Evolutionary conservation across 108 stramenopile genomes (phyloP).

Genomic region (Cylindrotheca fusiformis): DNA sequence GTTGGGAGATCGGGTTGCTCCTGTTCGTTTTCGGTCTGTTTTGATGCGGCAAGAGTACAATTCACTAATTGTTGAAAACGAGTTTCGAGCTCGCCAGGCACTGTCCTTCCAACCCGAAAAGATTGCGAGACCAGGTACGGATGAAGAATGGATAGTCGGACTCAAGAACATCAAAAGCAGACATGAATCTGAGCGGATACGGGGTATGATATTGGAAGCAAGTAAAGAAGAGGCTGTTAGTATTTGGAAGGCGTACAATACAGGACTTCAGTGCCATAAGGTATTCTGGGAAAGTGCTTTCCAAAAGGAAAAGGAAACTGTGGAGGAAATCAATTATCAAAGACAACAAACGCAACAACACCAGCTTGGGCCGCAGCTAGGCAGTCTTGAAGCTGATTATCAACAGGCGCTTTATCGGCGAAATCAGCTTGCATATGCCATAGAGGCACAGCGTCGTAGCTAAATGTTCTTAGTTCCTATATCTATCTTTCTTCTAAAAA

Average conservation of each 20-base stretch:
- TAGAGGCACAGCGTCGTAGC: slow-evolving; percentile 11
- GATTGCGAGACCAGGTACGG: slow-evolving; percentile 17
- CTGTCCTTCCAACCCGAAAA: slow-evolving; percentile 19
- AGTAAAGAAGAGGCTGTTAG: slow-evolving; percentile 42
- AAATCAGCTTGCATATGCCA: slow-evolving; percentile 50
- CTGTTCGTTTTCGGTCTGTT: slow-evolving; percentile 16
- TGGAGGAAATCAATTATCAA: slow-evolving; percentile 66
- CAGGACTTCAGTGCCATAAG: no score
- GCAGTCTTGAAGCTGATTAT: slow-evolving; percentile 34
- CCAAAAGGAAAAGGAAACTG: slow-evolving; percentile 39
- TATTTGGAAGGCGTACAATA: slow-evolving; percentile 44
- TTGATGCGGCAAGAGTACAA: slow-evolving; percentile 32
- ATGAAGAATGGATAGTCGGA: slow-evolving; percentile 25
- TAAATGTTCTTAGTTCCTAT: not conserved
- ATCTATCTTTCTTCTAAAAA: not conserved
- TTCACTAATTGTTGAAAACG: slow-evolving; percentile 5
- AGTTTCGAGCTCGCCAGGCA: not conserved
- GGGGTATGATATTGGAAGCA: slow-evolving; percentile 56
- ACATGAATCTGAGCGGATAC: slow-evolving; percentile 53
- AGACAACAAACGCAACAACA: slow-evolving; percentile 58
- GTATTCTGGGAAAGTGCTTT: slow-evolving; percentile 35
- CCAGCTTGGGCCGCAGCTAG: slow-evolving; percentile 28
- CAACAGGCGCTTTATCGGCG: slow-evolving; percentile 53
- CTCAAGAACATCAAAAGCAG: slow-evolving; percentile 32
- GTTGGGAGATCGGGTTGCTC: slow-evolving; percentile 8